Base-by-base conservation (phyloP, 768 basidiomycete species). In the Tephrocybe sp. region DNA sequence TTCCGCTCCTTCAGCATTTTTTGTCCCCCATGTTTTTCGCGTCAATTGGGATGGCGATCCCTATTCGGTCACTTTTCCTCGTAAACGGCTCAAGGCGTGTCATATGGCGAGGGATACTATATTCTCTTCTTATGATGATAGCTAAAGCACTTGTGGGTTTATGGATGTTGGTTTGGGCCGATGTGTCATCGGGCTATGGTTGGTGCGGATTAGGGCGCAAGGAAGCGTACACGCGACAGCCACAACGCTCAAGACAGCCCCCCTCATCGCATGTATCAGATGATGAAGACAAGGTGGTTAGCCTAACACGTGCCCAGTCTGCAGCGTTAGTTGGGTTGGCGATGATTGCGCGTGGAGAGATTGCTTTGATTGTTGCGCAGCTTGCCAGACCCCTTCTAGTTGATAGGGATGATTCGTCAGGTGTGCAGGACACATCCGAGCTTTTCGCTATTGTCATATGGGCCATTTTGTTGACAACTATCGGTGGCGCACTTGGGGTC, bases 291-390 rank as follows among this genome's bases (percentile, higher is more conserved):
- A 17, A 4, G n/a, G 22, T 17, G 17, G 12, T 45, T 8, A 36
- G 9, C 19, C 48, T 55, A n/a, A 55, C 59, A 7, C 67, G 49
- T 36, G 30, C 56, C 0, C 65, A 60, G 1, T 64, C 68, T 4
- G 70, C 72, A 1, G 47, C 65, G 10, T 68, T 84, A 34, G 66
- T 84, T 16, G 79, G 79, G 0, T 61, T 80, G 3, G 83, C 82
- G 0, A 80, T 87, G 77, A 76, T 85, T 32, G 78, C 85, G 0
- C 74, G 85, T 2, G 86, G 86, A 1, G 85, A 87, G 63, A 85
- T 87, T 22, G 84, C 82, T 11, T 70, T 87, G 41, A 78, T 84
- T 30, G 76, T 85, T 26, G 78, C 81, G 32, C 70, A 79, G 49
- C 66, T 79, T 16, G 70, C 72, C 0, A 59, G 65, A 13, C 68